Base-by-base conservation (phyloP, 805 yeast species). In the Metschnikowia matae region DNA sequence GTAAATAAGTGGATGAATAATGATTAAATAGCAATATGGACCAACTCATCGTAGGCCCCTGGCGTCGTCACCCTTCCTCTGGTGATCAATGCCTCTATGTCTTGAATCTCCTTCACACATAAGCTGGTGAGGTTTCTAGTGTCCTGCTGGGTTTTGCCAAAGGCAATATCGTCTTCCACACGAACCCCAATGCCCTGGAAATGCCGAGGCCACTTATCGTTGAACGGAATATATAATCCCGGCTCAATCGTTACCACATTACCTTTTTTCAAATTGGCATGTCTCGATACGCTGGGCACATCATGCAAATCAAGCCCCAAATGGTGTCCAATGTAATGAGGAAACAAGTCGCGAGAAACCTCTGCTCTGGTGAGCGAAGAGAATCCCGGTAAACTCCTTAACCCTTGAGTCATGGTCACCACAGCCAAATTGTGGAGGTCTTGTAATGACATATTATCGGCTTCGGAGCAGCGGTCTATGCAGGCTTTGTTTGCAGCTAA, bases 211-310 rank as follows among this genome's bases (percentile, higher is more conserved):
- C 84, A 92, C 51, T 72, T 74, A 48, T 79, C 82, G 57, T 75
- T 75, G 56, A 79, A 75, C 1, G 99, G 98, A 40, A 95, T 80
- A 64, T 94, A 94, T 29, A 94, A 77, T 26, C 99, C 99, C 0
- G 99, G 99, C 65, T 95, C 99, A 21, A 95, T 82, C 1, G 99
- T 94, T 44, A 94, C 75, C 3, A 92, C 97, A 63, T 89, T 95
- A 20, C 91, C 91, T 18, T 74, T 71, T 42, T 68, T 68, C 43
- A 94, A 64, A 32, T 70, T 70, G 20, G 76, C 74, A 49, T 71
- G 72, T 54, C 89, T 75, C 3, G 92, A 78, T 37, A 75, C 76
- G 2, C 75, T 66, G 4, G 96, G 95, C 35, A 82, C 75, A 62
- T 89, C 96, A 67, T 89, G 96, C 23, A 91, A 87, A 61, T 91